A percentile compares a stretch with the other conserved stretches of the same genome.
Conservation (phyloP, 176 grass and related monocot species). For the Pharus latifolius region DNA sequence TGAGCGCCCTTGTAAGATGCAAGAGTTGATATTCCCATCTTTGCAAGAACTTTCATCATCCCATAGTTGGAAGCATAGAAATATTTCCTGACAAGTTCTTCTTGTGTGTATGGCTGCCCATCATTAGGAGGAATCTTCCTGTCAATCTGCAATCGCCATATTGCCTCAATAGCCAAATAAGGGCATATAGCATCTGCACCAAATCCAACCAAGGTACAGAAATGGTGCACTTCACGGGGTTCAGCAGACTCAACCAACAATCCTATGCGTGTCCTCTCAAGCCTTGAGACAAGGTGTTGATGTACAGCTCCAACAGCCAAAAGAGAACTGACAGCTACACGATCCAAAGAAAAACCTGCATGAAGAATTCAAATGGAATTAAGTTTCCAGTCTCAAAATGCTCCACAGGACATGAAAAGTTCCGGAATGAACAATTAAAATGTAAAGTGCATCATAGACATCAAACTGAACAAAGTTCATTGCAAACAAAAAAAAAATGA, state of each 20-base stretch:
- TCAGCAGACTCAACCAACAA: conserved; percentile 65
- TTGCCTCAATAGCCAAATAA: conserved; percentile 55
- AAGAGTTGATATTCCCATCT: conserved; percentile 72
- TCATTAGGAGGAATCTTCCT: conserved; percentile 38
- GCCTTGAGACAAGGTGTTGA: conserved; percentile 53
- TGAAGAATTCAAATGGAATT: background rate
- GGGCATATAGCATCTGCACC: conserved; percentile 60
- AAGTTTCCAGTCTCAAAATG: background rate
- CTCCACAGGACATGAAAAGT: background rate
- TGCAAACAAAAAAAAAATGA: background rate
- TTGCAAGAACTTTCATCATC: conserved; percentile 68
- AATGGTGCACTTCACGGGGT: conserved; percentile 67
- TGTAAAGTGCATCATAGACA: background rate
- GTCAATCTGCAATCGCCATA: conserved; percentile 49
- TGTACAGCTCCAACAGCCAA: conserved; percentile 61
- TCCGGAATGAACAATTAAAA: background rate
- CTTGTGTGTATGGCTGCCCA: background rate
- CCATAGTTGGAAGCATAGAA: conserved; percentile 50
- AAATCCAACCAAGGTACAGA: conserved; percentile 50
- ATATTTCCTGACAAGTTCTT: conserved; percentile 33
- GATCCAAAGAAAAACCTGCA: conserved; percentile 42
- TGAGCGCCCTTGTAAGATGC: conserved; percentile 80
- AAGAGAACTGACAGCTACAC: conserved; percentile 40
- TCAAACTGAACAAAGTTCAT: background rate
- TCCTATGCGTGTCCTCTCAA: conserved; percentile 39